Conservation (phyloP, 176 grass and related monocot genomes). For the Juncus effusus region DNA sequence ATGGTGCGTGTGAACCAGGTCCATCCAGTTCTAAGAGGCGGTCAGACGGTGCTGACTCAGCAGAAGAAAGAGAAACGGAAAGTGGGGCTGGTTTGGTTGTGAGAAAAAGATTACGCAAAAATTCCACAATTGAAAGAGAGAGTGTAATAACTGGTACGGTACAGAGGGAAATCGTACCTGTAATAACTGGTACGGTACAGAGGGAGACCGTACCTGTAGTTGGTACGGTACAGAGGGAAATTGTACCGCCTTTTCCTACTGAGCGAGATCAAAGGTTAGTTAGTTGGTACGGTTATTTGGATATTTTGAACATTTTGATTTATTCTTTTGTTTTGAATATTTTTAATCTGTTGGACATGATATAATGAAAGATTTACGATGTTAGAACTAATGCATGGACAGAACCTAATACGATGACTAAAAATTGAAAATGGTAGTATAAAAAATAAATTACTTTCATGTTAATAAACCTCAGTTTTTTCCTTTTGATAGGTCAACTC, state of each 20-base stretch:
- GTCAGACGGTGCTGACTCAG: constrained; percentile 13
- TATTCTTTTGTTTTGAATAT: too few relatives aligned
- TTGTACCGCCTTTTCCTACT: not conserved
- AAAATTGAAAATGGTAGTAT: constrained; percentile 7
- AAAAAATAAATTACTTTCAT: not conserved
- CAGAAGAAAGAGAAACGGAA: not conserved
- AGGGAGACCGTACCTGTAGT: not conserved
- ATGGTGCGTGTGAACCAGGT: constrained; percentile 1
- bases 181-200: not conserved
- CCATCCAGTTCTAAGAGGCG: constrained; percentile 24
- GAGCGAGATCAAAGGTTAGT: too few relatives aligned
- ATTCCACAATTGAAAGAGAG: not conserved
- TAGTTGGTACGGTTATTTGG: too few relatives aligned
- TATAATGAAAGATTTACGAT: too few relatives aligned
- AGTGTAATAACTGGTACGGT: not conserved
- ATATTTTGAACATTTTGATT: too few relatives aligned
- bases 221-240: not conserved
- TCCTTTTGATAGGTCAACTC: not conserved
- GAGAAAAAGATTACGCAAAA: constrained; percentile 16
- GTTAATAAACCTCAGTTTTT: not conserved
- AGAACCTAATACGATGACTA: too few relatives aligned
- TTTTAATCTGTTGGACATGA: too few relatives aligned
- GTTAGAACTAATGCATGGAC: too few relatives aligned
- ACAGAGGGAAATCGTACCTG: not conserved
- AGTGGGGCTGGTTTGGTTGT: constrained; percentile 4